phyloP scores from a whole-genome alignment of 2,329 filamentous ascomycete genomes.

The Tolypocladium cylindrosporum region DNA sequence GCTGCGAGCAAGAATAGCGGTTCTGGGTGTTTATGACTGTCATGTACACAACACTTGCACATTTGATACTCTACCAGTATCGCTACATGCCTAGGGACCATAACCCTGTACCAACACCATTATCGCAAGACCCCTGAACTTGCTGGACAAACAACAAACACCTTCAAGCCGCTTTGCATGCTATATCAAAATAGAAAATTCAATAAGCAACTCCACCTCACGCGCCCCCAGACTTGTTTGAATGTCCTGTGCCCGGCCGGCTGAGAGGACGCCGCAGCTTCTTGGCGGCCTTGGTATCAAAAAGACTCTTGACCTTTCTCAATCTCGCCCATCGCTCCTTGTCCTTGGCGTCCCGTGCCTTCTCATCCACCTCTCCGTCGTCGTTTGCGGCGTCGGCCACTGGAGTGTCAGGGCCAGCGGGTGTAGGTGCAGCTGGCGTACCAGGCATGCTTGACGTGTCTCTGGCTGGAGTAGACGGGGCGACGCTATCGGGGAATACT shows the following conservation, averaged over 20 bases:
- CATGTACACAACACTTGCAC: background rate
- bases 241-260: slow-evolving; percentile 30
- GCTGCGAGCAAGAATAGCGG: background rate
- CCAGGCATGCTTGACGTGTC: background rate
- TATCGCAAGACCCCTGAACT: background rate
- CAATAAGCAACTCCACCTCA: background rate
- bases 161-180: background rate
- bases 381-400: slow-evolving; percentile 5
- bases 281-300: slow-evolving; percentile 54
- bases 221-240: slow-evolving; percentile 6
- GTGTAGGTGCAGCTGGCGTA: slow-evolving; percentile 9
- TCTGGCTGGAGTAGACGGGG: background rate
- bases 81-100: background rate
- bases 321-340: slow-evolving; percentile 66
- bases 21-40: background rate
- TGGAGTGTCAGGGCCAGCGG: slow-evolving; percentile 3
- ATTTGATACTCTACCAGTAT: background rate
- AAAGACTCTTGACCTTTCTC: slow-evolving; percentile 60
- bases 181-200: background rate
- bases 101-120: background rate
- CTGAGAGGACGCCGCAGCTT: slow-evolving; percentile 34
- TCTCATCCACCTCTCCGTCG: slow-evolving; percentile 28
- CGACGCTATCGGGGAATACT: background rate
- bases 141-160: background rate
- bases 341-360: slow-evolving; percentile 46